These are phyloP conservation scores for Hippophae tibetana DNA, from an alignment of 306 rosid species.

Conservation along the genomic window DNA sequence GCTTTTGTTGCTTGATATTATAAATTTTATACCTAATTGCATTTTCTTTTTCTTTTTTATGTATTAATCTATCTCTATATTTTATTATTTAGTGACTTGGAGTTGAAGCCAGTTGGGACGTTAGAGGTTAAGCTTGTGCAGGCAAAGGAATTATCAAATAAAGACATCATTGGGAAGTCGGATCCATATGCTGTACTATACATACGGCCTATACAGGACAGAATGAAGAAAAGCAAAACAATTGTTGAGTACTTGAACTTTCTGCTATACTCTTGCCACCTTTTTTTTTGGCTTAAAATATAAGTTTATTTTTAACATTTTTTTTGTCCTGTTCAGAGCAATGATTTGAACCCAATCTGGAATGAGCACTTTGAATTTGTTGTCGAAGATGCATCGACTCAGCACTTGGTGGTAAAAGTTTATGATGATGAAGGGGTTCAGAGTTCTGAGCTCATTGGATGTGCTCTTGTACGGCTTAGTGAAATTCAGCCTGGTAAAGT, in stretches of 20 bases:
- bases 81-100: slow-evolving; percentile 67
- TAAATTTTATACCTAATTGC: no score
- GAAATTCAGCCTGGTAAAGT: slow-evolving; percentile 94
- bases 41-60: neutral
- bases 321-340: slow-evolving; percentile 45
- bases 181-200: slow-evolving; percentile 81
- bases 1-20: no score
- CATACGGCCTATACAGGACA: slow-evolving; percentile 68
- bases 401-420: slow-evolving; percentile 64
- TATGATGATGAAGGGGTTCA: slow-evolving; percentile 75
- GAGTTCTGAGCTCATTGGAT: slow-evolving; percentile 69
- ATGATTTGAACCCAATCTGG: slow-evolving; percentile 94
- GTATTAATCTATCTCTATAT: slow-evolving; percentile 8
- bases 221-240: slow-evolving; percentile 83
- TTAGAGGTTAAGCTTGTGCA: slow-evolving; percentile 98
- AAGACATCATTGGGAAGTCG: slow-evolving; percentile 88
- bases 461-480: slow-evolving; percentile 45
- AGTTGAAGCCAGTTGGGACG: slow-evolving; percentile 83
- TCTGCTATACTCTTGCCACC: slow-evolving; percentile 3
- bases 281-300: slow-evolving; percentile 1
- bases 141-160: slow-evolving; percentile 87
- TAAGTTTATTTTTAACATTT: slow-evolving; percentile 1
- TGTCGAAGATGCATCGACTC: slow-evolving; percentile 86
- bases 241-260: slow-evolving; percentile 41
- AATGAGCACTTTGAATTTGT: slow-evolving; percentile 87